Base-by-base conservation (phyloP, 768 basidiomycete species). In the Rhizopogon vulgaris region DNA sequence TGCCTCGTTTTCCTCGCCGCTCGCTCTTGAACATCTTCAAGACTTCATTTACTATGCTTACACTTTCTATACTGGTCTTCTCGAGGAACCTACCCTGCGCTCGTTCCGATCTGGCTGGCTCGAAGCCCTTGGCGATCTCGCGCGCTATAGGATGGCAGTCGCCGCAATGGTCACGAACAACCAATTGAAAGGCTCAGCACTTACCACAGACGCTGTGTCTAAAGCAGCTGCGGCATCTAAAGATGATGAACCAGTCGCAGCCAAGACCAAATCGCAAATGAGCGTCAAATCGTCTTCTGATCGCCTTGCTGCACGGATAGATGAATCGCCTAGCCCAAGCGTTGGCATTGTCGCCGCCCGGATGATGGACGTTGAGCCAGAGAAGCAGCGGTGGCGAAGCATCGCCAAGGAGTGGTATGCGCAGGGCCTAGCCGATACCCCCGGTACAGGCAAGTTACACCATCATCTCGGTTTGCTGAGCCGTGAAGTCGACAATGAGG, bases 11-110 rank as follows among this genome's bases (percentile, higher is more conserved):
- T 74, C 77, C 5, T 78, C 74, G 0, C 64, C 67, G n/a, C 59
- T 65, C 22, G 90, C 93, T 3, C 77, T 94, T 25, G 96, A 99
- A 56, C 89, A 93, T 54, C 80, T 98, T 0, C 90, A 93, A 62
- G 94, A 94, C 56, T 94, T 94, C 58, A 91, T 96, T 39, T 92
- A 94, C 60, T 96, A 92, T 58, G 89, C 95, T 0, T 99, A 98
- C 70, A 84, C 84, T 0, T 95, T 94, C 61, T 98, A 98, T 71
- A 87, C 93, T 0, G 83, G 85, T 37, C 78, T 98, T 2, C 74
- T 93, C 46, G 95, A 97, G 62, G 88, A 96, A 63, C 82, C 78
- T 8, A 76, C 74, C 1, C 77, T 98, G 41, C 69, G 66, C 2
- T 66, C 71, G 6, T 96, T 92, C 73, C 83, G 85, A 53, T 73